Conservation (phyloP, 1,284 basidiomycete genomes). For the Puccinia novopanici region DNA sequence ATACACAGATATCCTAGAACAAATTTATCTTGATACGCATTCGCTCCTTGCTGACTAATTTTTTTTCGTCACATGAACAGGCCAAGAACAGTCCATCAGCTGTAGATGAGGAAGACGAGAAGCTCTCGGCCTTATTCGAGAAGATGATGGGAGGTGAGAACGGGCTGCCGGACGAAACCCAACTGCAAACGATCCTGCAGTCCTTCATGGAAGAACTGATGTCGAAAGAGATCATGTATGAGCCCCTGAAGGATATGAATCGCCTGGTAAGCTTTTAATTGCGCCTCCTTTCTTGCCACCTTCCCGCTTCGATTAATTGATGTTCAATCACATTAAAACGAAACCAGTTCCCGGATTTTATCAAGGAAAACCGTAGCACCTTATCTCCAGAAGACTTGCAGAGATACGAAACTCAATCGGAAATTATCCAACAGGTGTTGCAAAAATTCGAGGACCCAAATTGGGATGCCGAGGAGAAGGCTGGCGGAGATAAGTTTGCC, state of each 20-base stretch:
- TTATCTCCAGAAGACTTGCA: constrained; percentile 68
- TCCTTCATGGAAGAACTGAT: constrained; percentile 91
- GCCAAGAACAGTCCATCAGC: constrained; percentile 11
- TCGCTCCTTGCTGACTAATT: not conserved
- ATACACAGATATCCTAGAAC: not conserved
- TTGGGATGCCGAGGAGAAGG: constrained; percentile 55
- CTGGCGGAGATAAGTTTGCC: constrained; percentile 65
- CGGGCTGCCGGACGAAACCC: constrained; percentile 65
- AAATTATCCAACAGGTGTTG: constrained; percentile 70
- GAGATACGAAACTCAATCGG: constrained; percentile 72
- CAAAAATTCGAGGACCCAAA: constrained; percentile 70
- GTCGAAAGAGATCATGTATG: constrained; percentile 88
- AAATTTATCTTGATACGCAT: not conserved
- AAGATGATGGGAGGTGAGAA: constrained; percentile 55
- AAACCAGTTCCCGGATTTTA: constrained; percentile 74
- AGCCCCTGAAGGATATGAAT: constrained; percentile 83
- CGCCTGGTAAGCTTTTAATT: constrained; percentile 68
- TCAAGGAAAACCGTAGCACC: constrained; percentile 64
- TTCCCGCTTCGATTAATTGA: not conserved
- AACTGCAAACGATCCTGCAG: constrained; percentile 77
- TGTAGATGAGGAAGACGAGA: constrained; percentile 32
- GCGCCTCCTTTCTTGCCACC: not conserved
- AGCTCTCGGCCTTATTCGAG: constrained; percentile 46
- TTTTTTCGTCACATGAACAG: not conserved
- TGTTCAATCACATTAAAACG: not conserved